Evolutionary conservation across 2,329 filamentous ascomycete species (phyloP), one percentile per base, ranked within the genome.

Genomic region (Arthrinium puccinioides): DNA sequence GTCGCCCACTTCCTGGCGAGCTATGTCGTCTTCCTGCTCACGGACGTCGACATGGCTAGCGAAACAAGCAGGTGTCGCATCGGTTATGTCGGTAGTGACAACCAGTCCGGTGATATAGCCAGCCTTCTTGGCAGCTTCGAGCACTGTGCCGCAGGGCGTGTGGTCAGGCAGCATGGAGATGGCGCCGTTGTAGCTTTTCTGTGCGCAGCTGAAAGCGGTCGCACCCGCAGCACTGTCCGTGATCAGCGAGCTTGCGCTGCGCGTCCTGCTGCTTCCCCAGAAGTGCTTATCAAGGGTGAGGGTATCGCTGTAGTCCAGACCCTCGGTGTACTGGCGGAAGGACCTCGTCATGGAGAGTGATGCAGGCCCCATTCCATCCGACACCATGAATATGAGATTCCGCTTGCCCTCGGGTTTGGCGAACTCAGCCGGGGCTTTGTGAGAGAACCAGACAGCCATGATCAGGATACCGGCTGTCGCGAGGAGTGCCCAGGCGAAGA

Each of bases 331-430:
- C 61, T 98, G 92, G 48, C 85, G 79, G 66, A 84, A 98, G 55
- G 81, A 85, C 39, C 92, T 76, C 6, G 92, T 95, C 57, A 98
- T 63, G 19, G 84, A 84, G 37, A 98, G 71, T 50, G 87, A 90
- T 8, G 92, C 87, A 7, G 92, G 92, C 0, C 92, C 92, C 92
- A 98, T 98, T 54, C 92, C 92, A 60, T 98, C 92, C 1, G 87
- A 95, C 25, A 98, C 90, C 92, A 98, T 98, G 69, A 98, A 97
- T 51, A 98, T 83, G 37, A 98, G 71, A 62, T 97, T 98, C 38
- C 87, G 77, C 70, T 97, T 98, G 36, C 79, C 77, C 52, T 62
- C 39, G 70, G 67, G 50, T 32, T 46, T 47, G 30, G 45, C 38
- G 39, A 45, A 52, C 27, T 57, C 49, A 9, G 68, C 71, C 39